Conservation (phyloP, 1,284 basidiomycete genomes). For the Malassezia dermatis region DNA sequence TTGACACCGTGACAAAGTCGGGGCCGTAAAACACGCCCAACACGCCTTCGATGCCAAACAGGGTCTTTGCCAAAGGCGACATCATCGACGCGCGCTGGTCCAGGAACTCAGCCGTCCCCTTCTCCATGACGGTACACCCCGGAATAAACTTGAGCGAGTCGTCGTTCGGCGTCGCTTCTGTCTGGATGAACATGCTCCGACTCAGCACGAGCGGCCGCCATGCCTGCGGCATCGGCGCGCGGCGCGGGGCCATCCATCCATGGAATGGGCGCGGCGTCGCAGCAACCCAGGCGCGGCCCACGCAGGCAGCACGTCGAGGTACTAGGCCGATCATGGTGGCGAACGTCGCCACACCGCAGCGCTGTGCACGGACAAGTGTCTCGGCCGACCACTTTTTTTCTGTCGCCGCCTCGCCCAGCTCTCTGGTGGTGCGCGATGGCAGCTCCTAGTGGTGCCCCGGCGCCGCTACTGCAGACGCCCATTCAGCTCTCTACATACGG, state of each 20-base stretch:
- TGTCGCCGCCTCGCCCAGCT: not conserved
- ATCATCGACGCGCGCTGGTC: conserved; percentile 55
- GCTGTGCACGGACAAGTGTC: not conserved
- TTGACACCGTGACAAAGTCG: conserved; percentile 93
- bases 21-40: conserved; percentile 85
- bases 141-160: conserved; percentile 98
- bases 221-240: conserved; percentile 52
- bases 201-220: conserved; percentile 54
- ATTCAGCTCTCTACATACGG: conserved; percentile 13
- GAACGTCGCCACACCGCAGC: not conserved
- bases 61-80: conserved; percentile 80
- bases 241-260: not conserved
- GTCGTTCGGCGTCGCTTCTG: conserved; percentile 90
- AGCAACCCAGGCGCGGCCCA: not conserved
- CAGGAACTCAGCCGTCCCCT: conserved; percentile 78
- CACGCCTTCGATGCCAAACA: conserved; percentile 88
- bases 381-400: conserved; percentile 13
- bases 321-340: not conserved
- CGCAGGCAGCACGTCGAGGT: not conserved
- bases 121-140: conserved; percentile 73
- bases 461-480: conserved; percentile 17
- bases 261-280: not conserved
- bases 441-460: not conserved
- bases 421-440: not conserved
- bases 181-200: conserved; percentile 50